phyloP scores from a whole-genome alignment of 2,329 filamentous ascomycete species.

The Septoria petroselini region DNA sequence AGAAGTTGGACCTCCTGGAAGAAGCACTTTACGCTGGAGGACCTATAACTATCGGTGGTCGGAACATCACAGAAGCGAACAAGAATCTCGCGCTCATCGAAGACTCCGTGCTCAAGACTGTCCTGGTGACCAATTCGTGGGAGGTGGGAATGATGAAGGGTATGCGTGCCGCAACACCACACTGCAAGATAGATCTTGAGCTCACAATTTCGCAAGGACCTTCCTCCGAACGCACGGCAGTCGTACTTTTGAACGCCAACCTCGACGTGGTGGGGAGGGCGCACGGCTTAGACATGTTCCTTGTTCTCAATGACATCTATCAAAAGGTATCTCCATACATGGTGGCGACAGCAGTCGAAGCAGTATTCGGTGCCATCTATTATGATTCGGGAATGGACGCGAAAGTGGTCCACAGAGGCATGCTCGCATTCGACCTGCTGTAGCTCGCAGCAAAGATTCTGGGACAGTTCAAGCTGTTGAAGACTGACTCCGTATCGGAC shows the following conservation, averaged over 20 bases:
- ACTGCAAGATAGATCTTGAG: neutral
- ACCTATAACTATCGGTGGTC: neutral
- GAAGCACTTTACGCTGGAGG: neutral
- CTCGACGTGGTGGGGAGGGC: neutral
- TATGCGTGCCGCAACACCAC: no score
- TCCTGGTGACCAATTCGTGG: neutral
- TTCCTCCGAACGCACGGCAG: neutral
- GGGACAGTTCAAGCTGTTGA: no score
- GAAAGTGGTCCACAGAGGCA: neutral
- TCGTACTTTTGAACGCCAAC: neutral
- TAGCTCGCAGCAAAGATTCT: no score
- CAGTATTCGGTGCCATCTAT: neutral
- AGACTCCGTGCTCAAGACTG: neutral
- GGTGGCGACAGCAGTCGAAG: slow-evolving; percentile 25
- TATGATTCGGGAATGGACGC: neutral
- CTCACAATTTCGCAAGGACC: neutral
- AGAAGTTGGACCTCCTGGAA: neutral
- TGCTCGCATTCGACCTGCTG: neutral
- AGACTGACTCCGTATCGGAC: no score
- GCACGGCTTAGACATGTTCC: neutral
- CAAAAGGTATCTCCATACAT: neutral
- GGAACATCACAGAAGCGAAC: neutral
- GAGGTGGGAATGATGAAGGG: neutral
- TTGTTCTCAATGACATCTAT: neutral
- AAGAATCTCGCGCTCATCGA: neutral